These are phyloP conservation scores for Wickerhamomyces sp. DNA, from an alignment of 1,139 yeast species.

Conservation along the genomic window DNA sequence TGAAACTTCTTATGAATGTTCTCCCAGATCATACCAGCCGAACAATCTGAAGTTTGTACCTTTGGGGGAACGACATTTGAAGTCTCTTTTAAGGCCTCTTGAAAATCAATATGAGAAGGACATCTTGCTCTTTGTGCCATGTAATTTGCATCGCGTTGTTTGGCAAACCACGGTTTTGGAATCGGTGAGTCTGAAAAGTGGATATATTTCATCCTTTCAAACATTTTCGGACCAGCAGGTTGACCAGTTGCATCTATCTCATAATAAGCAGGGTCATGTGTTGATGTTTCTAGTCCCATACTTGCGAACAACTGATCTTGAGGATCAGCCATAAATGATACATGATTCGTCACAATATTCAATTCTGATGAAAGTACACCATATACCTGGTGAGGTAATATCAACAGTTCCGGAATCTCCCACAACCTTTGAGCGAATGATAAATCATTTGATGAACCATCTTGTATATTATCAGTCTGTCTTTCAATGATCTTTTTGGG, in stretches of 20 bases:
- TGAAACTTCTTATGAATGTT: conserved; percentile 9
- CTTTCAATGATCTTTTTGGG: conserved; percentile 18
- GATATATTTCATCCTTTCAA: conserved; percentile 27
- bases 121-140: conserved; percentile 7
- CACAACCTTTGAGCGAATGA: conserved; percentile 7
- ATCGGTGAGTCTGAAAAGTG: conserved; percentile 44
- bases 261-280: conserved; percentile 17
- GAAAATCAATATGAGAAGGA: conserved; percentile 3
- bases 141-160: not conserved
- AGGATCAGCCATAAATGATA: conserved; percentile 15
- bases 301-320: conserved; percentile 16
- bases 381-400: conserved; percentile 38
- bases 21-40: conserved; percentile 19
- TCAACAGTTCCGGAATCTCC: conserved; percentile 19
- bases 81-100: not conserved
- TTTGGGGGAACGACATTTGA: conserved; percentile 8
- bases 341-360: conserved; percentile 28
- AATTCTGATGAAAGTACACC: conserved; percentile 42
- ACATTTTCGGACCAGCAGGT: not conserved
- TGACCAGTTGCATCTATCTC: conserved; percentile 19
- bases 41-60: conserved; percentile 13
- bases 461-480: not conserved
- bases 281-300: not conserved
- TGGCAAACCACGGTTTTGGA: conserved; percentile 40
- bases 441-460: not conserved